These are phyloP conservation scores for Pterula multifida DNA, from an alignment of 1,284 basidiomycete genomes.

Conservation along the genomic window DNA sequence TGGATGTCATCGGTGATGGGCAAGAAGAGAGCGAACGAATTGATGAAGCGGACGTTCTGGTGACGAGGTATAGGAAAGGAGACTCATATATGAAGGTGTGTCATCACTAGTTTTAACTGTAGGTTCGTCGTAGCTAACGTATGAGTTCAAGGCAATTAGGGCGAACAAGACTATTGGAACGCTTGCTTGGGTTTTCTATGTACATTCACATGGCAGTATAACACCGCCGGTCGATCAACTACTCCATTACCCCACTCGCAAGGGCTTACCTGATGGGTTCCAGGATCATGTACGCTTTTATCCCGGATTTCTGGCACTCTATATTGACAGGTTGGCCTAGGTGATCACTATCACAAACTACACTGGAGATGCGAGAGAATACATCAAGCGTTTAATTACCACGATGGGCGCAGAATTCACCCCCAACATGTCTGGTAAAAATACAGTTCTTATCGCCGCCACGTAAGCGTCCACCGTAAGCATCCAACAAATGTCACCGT, in stretches of 20 bases:
- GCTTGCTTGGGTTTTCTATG: conserved; percentile 72
- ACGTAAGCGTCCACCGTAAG: conserved; percentile 46
- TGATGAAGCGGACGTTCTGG: conserved; percentile 48
- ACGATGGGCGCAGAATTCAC: conserved; percentile 74
- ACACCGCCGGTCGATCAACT: conserved; percentile 56
- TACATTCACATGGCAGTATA: conserved; percentile 50
- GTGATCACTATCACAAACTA: conserved; percentile 82
- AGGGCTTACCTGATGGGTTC: conserved; percentile 30
- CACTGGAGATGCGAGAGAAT: conserved; percentile 72
- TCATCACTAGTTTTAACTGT: not conserved
- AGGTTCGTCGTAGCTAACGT: not conserved
- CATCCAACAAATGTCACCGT: not conserved
- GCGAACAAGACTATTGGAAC: conserved; percentile 60
- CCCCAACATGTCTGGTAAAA: conserved; percentile 62
- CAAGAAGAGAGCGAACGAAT: conserved; percentile 26
- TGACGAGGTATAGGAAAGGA: conserved; percentile 60
- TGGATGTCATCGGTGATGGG: conserved; percentile 20
- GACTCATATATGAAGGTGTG: conserved; percentile 55
- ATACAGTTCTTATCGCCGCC: conserved; percentile 76
- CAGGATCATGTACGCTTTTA: conserved; percentile 24
- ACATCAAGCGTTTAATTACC: conserved; percentile 72
- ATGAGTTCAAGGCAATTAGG: conserved; percentile 46
- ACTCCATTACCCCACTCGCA: conserved; percentile 41
- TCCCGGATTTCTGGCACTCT: not conserved
- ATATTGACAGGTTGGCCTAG: conserved; percentile 20